These are phyloP conservation scores for Triangularia verruculosa DNA, from an alignment of 2,329 filamentous ascomycete genomes.

Conservation along the genomic window DNA sequence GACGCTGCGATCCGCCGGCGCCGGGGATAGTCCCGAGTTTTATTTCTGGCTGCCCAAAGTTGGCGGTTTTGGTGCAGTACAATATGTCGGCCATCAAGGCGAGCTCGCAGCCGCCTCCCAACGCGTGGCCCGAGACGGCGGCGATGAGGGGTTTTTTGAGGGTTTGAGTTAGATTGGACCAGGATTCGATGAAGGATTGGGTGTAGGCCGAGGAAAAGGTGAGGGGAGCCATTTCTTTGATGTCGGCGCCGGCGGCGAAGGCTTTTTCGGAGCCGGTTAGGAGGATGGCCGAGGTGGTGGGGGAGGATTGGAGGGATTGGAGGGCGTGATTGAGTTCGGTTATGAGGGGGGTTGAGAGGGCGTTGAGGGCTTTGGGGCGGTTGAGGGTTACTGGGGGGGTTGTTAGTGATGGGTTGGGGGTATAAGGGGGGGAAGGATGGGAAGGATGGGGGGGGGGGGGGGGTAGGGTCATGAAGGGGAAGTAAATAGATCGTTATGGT, in stretches of 20 bases:
- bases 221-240: slow-evolving; percentile 96
- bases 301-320: slow-evolving; percentile 64
- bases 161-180: slow-evolving; percentile 79
- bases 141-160: slow-evolving; percentile 94
- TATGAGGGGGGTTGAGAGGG: slow-evolving; percentile 87
- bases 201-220: slow-evolving; percentile 87
- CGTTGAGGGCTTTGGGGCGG: slow-evolving; percentile 93
- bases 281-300: slow-evolving; percentile 71
- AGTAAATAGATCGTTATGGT: neutral
- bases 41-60: slow-evolving; percentile 96
- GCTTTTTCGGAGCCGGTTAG: slow-evolving; percentile 86
- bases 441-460: slow-evolving; percentile 6
- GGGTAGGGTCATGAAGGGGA: neutral
- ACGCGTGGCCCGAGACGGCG: slow-evolving; percentile 89
- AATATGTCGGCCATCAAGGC: slow-evolving; percentile 97
- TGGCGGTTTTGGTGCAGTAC: slow-evolving; percentile 81
- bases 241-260: slow-evolving; percentile 94
- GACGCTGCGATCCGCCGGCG: slow-evolving; percentile 83
- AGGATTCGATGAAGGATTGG: slow-evolving; percentile 89
- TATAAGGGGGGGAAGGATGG: neutral
- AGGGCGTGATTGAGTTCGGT: slow-evolving; percentile 82
- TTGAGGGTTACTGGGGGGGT: slow-evolving; percentile 73
- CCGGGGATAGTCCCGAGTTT: slow-evolving; percentile 92
- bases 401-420: slow-evolving; percentile 2
- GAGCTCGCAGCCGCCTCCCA: slow-evolving; percentile 93